Evolutionary conservation across 495 filamentous ascomycete genomes (phyloP), one percentile per base, ranked within the genome.

Genomic region (Glonium stellatum): DNA sequence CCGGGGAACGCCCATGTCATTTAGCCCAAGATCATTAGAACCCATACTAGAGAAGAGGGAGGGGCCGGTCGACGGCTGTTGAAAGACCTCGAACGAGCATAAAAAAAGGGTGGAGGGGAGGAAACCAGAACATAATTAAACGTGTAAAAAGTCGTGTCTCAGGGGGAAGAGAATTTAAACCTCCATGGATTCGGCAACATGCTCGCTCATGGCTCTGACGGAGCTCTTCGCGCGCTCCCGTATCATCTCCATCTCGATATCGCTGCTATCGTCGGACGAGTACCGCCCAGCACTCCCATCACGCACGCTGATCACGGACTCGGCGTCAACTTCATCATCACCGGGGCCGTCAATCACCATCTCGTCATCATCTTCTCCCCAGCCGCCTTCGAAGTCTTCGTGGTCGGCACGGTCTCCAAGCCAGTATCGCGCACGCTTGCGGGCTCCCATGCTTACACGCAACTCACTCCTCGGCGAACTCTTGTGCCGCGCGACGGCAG

Each of bases 351-450:
- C 48, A 10, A 51, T 31, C 18, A 55, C 15, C 2, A 55, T 34
- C 11, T 54, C 62, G 34, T 58, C 62, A 19, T 51, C 55, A 3
- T 60, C 53, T 6, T 15, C 55, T 15, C 51, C 15, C 52, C 50
- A 23, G 9, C 31, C 34, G 15, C 36, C 25, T 58, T 54, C 10
- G 55, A 58, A 51, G 19, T 51, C 48, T 23, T 51, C 19, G 0
- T 51, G 11, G 12, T 51, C 13, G 72, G 77, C 57, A 74, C 77
- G 48, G 73, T 88, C 83, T 1, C 90, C 89, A 15, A 95, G 78
- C 91, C 91, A 96, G 69, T 85, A 95, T 54, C 77, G 80, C 11
- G 89, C 87, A 21, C 89, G 82, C 73, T 96, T 96, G 59, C 81
- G 82, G 11, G 85, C 83, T 19, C 84, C 82, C 46, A 59, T 65